Evolutionary conservation across 768 basidiomycete species (phyloP).

Genomic region (Coprinopsis cinerea): DNA sequence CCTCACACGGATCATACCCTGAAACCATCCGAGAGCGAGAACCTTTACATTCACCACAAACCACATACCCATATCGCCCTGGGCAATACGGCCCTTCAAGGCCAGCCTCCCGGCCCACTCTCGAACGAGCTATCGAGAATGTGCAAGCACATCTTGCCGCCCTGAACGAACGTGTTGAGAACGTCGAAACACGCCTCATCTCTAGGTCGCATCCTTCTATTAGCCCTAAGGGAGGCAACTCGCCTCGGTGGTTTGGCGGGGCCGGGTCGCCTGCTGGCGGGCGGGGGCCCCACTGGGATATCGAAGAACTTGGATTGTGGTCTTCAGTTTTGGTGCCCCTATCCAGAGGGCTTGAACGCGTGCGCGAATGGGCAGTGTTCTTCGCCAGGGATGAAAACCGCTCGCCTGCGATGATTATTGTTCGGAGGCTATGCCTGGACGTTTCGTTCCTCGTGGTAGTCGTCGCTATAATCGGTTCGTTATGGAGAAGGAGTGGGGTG

Average conservation of each 20-base stretch:
- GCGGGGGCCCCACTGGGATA: constrained; percentile 47
- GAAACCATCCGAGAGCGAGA: constrained; percentile 35
- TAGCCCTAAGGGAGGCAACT: constrained; percentile 32
- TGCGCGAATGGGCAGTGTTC: constrained; percentile 51
- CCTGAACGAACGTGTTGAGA: constrained; percentile 76
- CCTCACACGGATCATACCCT: constrained; percentile 33
- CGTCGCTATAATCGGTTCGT: constrained; percentile 46
- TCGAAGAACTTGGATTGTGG: constrained; percentile 85
- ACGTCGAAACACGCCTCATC: constrained; percentile 44
- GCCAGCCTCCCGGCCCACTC: constrained; percentile 42
- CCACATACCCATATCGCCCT: constrained; percentile 18
- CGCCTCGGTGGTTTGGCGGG: constrained; percentile 29
- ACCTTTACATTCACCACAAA: constrained; percentile 24
- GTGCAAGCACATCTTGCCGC: constrained; percentile 80
- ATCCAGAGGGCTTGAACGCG: constrained; percentile 38
- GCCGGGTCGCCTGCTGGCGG: constrained; percentile 37
- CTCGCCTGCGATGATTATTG: constrained; percentile 60
- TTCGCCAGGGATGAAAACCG: constrained; percentile 53
- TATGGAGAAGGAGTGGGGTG: constrained; percentile 67
- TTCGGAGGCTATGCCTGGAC: constrained; percentile 74
- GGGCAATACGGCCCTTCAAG: constrained; percentile 32
- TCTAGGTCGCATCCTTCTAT: constrained; percentile 36
- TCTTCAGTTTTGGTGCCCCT: constrained; percentile 64
- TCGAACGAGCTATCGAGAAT: constrained; percentile 76
- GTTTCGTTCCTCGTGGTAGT: constrained; percentile 66